Evolutionary conservation across 148 eudicot genomes (phyloP), one percentile per base, ranked within the genome.

Genomic region (Gaultheria prostrata): DNA sequence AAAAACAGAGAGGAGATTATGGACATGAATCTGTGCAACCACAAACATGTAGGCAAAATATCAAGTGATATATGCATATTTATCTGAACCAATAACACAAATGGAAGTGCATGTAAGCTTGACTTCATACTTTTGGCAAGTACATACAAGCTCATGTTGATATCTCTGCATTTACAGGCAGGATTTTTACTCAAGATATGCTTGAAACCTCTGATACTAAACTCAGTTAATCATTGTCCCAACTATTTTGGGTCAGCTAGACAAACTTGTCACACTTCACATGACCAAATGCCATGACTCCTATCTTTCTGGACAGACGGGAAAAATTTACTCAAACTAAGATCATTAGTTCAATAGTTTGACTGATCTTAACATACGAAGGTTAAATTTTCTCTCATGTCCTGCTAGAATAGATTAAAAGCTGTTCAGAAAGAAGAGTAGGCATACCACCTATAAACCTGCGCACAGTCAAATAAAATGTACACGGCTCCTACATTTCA

Each of bases 1-100:
- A 39, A 39, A 39, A 39, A 39, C 3, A 35, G 0, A 39, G 57
- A 17, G 46, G 6, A 14, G 57, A 17, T 30, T 30, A 30, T 30
- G 70, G 63, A 61, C 53, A 63, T 48, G 70, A 20, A 46, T 26
- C 20, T 5, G 61, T 28, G 18, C 82, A 80, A 63, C 56, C 75
- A 80, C 49, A 30, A 65, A 3, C 32, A 45, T 69, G 35, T 18
- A 54, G 83, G 73, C 61, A 33, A 26, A 45, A 63, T 9, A 67
- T 21, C 74, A 80, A 21, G 72, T 57, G 49, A 32, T 39, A 82
- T 51, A 32, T 53, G 77, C 32, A 32, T 59, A 69, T 33, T 70
- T 82, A 51, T 82, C 61, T 82, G 15, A 72, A 33, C 26, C 67
- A 53, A 82, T 73, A 24, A 57, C 12, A 77, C 17, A 67, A 32